Conservation (phyloP, 2,329 filamentous ascomycete species). For the Aureobasidium vineae region DNA sequence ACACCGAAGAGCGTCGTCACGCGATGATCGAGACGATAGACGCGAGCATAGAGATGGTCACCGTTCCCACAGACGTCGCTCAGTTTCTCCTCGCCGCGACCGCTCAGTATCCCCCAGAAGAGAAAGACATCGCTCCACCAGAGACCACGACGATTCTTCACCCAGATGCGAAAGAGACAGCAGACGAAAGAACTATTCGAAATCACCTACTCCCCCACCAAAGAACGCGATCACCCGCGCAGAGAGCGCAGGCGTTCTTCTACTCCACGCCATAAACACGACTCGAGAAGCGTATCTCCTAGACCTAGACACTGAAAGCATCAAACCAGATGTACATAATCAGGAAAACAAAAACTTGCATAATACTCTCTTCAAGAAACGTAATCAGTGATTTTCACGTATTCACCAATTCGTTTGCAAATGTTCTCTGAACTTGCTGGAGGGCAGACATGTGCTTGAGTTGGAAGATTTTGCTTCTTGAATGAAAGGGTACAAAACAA, state of each 20-base stretch:
- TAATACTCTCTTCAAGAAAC: background rate
- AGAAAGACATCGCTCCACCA: conserved; percentile 9
- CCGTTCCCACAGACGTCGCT: conserved; percentile 15
- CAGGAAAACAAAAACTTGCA: too few relatives aligned
- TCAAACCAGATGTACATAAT: background rate
- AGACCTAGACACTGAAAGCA: conserved; percentile 3
- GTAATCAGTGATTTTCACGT: background rate
- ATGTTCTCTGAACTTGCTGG: background rate
- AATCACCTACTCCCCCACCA: background rate
- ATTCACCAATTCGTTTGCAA: background rate
- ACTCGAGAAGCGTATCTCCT: conserved; percentile 13
- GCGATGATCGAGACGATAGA: conserved; percentile 19
- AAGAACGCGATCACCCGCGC: conserved; percentile 4
- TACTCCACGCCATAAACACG: conserved; percentile 1
- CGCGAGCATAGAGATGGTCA: conserved; percentile 19
- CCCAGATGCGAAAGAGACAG: conserved; percentile 4
- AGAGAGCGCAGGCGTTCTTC: conserved; percentile 14
- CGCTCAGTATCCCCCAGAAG: conserved; percentile 2
- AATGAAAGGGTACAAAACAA: background rate
- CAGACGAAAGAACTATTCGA: conserved; percentile 13
- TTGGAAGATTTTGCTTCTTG: background rate
- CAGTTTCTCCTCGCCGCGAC: background rate
- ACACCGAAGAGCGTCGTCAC: conserved; percentile 26
- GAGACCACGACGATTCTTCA: conserved; percentile 2
- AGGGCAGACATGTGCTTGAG: background rate